Percentiles rank a stretch among this genome's conserved stretches.
phyloP scores from a whole-genome alignment of 306 rosid genomes.

The Cucurbita maxima region DNA sequence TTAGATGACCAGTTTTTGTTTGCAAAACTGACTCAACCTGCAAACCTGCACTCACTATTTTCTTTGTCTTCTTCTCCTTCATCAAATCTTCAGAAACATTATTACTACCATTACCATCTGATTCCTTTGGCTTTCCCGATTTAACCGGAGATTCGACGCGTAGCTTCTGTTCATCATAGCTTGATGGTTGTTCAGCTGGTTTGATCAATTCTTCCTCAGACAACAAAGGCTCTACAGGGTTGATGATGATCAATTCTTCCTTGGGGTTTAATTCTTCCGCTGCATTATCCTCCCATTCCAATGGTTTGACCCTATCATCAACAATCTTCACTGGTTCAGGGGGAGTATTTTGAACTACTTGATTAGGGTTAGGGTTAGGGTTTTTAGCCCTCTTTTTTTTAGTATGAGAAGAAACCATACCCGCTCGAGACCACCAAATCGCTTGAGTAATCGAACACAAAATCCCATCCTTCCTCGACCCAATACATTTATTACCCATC shows the following conservation, averaged over 20 bases:
- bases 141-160: not conserved
- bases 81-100: not conserved
- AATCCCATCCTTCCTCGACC: slow-evolving; percentile 22
- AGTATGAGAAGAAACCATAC: not conserved
- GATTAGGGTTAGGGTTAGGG: not conserved
- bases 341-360: slow-evolving; percentile 23
- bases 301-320: slow-evolving; percentile 14
- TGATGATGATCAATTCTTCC: not conserved
- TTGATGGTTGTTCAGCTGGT: not conserved
- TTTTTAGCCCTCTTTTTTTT: not conserved
- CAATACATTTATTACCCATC: slow-evolving; percentile 83
- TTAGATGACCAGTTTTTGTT: slow-evolving; percentile 51
- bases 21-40: slow-evolving; percentile 42
- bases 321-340: slow-evolving; percentile 39
- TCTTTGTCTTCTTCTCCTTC: slow-evolving; percentile 31
- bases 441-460: slow-evolving; percentile 16
- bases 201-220: slow-evolving; percentile 9
- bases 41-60: slow-evolving; percentile 49
- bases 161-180: not conserved
- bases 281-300: slow-evolving; percentile 1
- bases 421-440: slow-evolving; percentile 31
- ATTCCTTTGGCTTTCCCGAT: not conserved
- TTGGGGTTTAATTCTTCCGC: not conserved
- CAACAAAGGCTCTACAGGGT: slow-evolving; percentile 1
- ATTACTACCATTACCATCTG: not conserved